Base-by-base conservation (phyloP, 2,329 filamentous ascomycete species). In the Colletotrichum tropicale region DNA sequence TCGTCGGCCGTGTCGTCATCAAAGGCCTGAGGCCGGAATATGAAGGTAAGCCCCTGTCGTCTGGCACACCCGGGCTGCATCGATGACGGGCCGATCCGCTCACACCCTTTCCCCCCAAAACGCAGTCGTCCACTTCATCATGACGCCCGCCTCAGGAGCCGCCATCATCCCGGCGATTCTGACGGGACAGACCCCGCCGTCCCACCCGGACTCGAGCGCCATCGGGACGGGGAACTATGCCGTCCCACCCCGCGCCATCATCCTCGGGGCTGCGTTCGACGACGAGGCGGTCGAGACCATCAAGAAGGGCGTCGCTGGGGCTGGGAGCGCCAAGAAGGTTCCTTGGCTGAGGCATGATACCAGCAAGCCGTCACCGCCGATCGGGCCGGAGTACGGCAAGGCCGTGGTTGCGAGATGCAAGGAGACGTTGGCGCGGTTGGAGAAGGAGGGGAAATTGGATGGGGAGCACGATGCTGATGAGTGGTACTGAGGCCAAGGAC, bases 381-480 rank as follows among this genome's bases (percentile, higher is more conserved):
- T 79, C 0, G 79, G 79, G 26, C 79, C 81, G 0, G 80, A 78
- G 74, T 83, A 83, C 55, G 82, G 78, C 5, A 77, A 80, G 70
- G 78, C 73, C 2, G 73, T 83, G 34, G 78, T 81, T 8, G 24
- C 43, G 36, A 77, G 82, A 58, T 76, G 79, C 8, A 83, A 78
- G 72, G 79, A 80, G 12, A n/a, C 71, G 6, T 38, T 83, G 26
- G 66, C 15, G 1, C 65, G 74, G 66, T 70, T 83, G 30, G 74
- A 78, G 16, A 70, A 34, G 10, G 78, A 80, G 18, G 79, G 78
- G 6, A 80, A 80, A 65, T 52, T 83, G 43, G 69, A 77, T 61
- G 76, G 75, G 15, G 34, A 21, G 5, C 28, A 77, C 18, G 66
- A 52, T 2, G 71, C 56, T 81, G 82, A 62, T 10, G 74, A 76